Evolutionary conservation across 441 rosid species (phyloP), one percentile per base, ranked within the genome.

Genomic region (Heliophila coronopifolia): DNA sequence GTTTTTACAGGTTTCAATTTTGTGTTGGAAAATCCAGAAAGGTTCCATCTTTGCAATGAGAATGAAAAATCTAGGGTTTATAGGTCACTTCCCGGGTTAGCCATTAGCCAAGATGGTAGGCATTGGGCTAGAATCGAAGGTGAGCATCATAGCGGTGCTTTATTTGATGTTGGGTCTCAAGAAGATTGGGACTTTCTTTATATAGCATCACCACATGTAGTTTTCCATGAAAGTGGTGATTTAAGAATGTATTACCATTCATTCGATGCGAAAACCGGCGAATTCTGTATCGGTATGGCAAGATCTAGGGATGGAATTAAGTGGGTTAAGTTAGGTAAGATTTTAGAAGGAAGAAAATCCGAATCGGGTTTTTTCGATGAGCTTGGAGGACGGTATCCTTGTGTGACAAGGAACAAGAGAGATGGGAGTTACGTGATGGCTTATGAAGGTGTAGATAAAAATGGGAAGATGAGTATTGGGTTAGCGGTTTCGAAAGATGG

Each of bases 91-190:
- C 90, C 88, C 2, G 94, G 97, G 6, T 62, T 85, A 30, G 93
- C 88, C 20, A 77, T 74, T 7, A 89, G 95, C 45, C 95, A 85
- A 61, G 93, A 89, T 62, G 93, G 88, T 43, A 77, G 86, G 54
- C 74, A 89, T 39, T 89, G 95, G 97, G 95, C 91, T 23, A 83
- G 86, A 60, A 73, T 89, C 44, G 93, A 89, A 76, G 90, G 97
- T 38, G 88, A 81, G 33, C 87, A 89, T 63, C 90, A 83, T 35
- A 79, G 84, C 53, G 91, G 84, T 15, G 86, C 90, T 6, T 40
- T 89, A 66, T 72, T 85, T 19, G 97, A 85, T 65, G 85, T 79
- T 15, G 95, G 97, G 35, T 32, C 64, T 7, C 83, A 73, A 9
- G 54, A 66, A 54, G 93, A 89, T 20, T 89, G 90, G 93, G 97